Evolutionary conservation across 495 filamentous ascomycete genomes (phyloP), one percentile per base, ranked within the genome.

Genomic region (Hypoxylon fuscum): DNA sequence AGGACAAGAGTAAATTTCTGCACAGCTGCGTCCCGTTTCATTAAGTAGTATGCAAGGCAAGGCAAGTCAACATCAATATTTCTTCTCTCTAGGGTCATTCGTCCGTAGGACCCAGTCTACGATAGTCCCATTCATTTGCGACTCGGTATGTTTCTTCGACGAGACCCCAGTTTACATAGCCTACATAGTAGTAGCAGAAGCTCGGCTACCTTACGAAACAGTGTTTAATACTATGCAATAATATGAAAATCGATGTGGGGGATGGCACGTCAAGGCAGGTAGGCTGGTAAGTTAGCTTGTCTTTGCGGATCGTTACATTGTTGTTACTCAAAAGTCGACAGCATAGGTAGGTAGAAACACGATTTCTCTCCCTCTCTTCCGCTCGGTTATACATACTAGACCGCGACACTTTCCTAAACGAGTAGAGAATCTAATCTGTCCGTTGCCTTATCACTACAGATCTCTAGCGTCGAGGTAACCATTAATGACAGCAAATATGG

Each of bases 401-500:
- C 38, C 40, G 46, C 52, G 32, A 32, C 8, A 22, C 38, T 52
- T 63, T 53, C 60, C 52, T 51, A 37, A 56, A 56, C 37, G n/a
- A 56, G 52, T 14, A 37, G 11, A 40, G n/a, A 55, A 43, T 40
- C 23, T 15, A 49, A 46, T n/a, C 8, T 22, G 40, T 45, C 44
- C 29, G 22, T 38, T 27, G 38, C 45, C 23, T 61, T 42, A 15
- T 22, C 12, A 44, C 21, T 47, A 51, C 22, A 59, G 55, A 59
- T 65, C 55, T 59, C 18, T 3, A 51, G 31, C 45, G 15, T 31
- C 55, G 44, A 22, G 54, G 53, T 12, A 53, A 50, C 55, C 27
- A 44, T 64, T 59, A n/a, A 59, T 59, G 43, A 55, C 47, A 64
- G 50, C 27, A 60, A 52, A 52, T 66, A 66, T 57, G 42, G 37